phyloP scores from a whole-genome alignment of 176 grass and related monocot genomes.

The Juncus effusus region DNA sequence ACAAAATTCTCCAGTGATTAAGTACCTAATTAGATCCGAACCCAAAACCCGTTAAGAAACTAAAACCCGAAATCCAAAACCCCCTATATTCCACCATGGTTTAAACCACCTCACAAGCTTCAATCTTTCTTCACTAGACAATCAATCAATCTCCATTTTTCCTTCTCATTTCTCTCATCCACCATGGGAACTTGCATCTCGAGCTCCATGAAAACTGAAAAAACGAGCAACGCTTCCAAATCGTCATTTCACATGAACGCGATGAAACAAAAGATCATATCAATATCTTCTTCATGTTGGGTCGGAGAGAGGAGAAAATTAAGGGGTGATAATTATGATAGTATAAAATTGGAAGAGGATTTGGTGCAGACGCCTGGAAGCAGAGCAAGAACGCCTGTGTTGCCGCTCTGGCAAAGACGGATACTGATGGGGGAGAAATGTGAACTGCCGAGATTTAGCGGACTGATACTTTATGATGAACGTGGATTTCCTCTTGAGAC shows the following conservation, averaged over 20 bases:
- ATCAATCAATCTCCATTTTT: neutral
- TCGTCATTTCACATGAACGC: neutral
- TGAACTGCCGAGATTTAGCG: conserved; percentile 42
- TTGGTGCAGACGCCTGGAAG: conserved; percentile 6
- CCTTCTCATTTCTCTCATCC: neutral
- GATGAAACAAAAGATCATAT: neutral
- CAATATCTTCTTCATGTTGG: neutral
- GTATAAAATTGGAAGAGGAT: conserved; percentile 10
- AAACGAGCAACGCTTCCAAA: neutral
- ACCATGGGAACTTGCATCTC: conserved; percentile 18
- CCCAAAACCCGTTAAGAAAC: too few species aligned
- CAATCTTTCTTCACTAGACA: neutral
- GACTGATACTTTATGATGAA: conserved; percentile 49
- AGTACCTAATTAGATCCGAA: too few species aligned
- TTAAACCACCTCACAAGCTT: conserved; percentile 11
- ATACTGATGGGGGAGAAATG: conserved; percentile 49
- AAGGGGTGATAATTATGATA: neutral
- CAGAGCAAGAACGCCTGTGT: neutral
- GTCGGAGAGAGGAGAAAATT: neutral
- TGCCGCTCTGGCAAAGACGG: conserved; percentile 39
- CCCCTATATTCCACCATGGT: neutral
- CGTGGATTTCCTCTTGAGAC: conserved; percentile 20
- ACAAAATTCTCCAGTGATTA: too few species aligned
- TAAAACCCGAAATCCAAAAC: too few species aligned
- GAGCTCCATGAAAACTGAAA: conserved; percentile 9